phyloP scores from a whole-genome alignment of 208 protist genomes.

The Phytomonas francai region DNA sequence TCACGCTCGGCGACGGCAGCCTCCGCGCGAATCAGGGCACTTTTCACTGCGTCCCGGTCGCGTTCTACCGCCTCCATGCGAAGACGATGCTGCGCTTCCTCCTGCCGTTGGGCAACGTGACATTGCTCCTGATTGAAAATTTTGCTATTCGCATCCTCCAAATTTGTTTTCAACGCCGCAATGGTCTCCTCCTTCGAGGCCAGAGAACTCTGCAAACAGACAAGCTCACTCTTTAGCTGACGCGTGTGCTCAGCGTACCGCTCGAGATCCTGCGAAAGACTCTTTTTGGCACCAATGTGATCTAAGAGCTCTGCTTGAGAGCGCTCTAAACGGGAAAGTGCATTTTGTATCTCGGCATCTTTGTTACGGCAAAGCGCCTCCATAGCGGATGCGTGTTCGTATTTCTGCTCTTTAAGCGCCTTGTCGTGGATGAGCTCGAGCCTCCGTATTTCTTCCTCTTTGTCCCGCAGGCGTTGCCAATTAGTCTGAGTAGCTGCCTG shows the following conservation, averaged over 20 bases:
- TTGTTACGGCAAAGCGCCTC: constrained; percentile 25
- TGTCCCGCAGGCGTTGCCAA: constrained; percentile 39
- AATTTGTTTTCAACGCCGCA: constrained; percentile 9
- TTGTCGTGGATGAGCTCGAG: constrained; percentile 26
- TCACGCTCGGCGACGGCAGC: constrained; percentile 14
- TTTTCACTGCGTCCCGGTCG: constrained; percentile 14
- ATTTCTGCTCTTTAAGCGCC: constrained; percentile 32
- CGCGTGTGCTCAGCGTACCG: constrained; percentile 22
- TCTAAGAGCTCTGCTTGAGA: constrained; percentile 35
- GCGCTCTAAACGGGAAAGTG: constrained; percentile 35
- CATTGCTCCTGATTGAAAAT: constrained; percentile 19
- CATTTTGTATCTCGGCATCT: constrained; percentile 39
- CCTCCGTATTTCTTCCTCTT: constrained; percentile 38
- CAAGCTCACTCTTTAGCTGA: constrained; percentile 22
- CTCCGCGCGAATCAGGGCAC: constrained; percentile 14
- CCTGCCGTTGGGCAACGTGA: constrained; percentile 11
- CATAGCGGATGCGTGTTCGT: constrained; percentile 18
- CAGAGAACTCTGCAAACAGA: constrained; percentile 8
- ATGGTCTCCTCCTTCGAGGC: constrained; percentile 17
- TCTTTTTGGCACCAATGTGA: constrained; percentile 30
- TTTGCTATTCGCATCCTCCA: constrained; percentile 25
- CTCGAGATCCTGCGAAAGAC: constrained; percentile 32
- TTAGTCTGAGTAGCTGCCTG: constrained; percentile 19
- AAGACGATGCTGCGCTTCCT: constrained; percentile 13
- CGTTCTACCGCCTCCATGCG: constrained; percentile 22